Conservation (phyloP, 1,139 yeast genomes). For the Diutina rugosa region DNA sequence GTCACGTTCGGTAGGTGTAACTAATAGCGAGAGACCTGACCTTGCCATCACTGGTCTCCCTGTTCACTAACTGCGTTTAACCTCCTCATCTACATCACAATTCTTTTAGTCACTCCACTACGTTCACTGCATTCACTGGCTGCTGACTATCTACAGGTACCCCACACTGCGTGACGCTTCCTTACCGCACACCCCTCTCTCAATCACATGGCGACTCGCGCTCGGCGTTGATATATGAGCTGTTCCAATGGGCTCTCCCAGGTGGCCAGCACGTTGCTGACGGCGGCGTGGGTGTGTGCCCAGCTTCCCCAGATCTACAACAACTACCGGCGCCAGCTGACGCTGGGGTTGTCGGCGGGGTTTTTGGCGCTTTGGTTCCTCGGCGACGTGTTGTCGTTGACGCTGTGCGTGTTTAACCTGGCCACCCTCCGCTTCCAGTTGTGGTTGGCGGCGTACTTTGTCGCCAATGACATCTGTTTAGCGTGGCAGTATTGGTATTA, state of each 20-base stretch:
- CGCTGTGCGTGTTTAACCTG: slow-evolving; percentile 68
- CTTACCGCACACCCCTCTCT: not conserved
- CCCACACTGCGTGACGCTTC: not conserved
- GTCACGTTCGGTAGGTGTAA: too few relatives aligned
- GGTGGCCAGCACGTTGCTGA: not conserved
- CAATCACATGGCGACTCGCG: too few relatives aligned
- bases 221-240: not conserved
- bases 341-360: slow-evolving; percentile 74
- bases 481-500: slow-evolving; percentile 74
- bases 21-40: too few relatives aligned
- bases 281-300: slow-evolving; percentile 59
- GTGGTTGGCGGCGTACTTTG: slow-evolving; percentile 59
- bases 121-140: too few relatives aligned
- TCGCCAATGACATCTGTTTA: slow-evolving; percentile 57
- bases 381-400: slow-evolving; percentile 73
- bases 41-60: too few relatives aligned
- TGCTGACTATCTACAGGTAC: not conserved
- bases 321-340: slow-evolving; percentile 65
- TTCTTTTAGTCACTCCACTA: too few relatives aligned
- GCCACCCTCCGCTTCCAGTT: slow-evolving; percentile 68
- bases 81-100: too few relatives aligned
- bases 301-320: slow-evolving; percentile 77
- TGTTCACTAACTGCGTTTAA: too few relatives aligned
- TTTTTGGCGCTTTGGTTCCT: slow-evolving; percentile 69
- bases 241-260: not conserved